Conservation (phyloP, 345 rosid genomes). For the Corchorus olitorius region DNA sequence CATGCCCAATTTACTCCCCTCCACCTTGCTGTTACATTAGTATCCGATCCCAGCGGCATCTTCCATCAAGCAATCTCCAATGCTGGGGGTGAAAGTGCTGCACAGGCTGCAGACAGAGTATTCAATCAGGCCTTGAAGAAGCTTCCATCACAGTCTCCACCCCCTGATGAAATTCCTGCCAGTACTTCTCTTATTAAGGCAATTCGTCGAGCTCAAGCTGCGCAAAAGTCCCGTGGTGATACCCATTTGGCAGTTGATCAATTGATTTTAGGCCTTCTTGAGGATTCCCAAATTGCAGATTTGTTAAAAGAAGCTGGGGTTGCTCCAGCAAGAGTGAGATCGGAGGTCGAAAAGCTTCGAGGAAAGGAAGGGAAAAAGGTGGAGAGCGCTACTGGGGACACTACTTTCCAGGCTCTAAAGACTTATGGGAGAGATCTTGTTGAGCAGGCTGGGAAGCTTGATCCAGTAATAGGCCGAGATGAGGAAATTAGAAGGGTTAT, state of each 20-base stretch:
- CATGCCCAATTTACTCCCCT: conserved; percentile 90
- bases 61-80: conserved; percentile 63
- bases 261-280: conserved; percentile 71
- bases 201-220: conserved; percentile 74
- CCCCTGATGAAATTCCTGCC: conserved; percentile 74
- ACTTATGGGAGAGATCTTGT: conserved; percentile 92
- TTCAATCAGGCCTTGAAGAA: conserved; percentile 72
- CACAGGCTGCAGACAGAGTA: conserved; percentile 64
- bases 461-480: conserved; percentile 89
- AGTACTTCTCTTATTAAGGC: conserved; percentile 71
- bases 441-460: conserved; percentile 91
- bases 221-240: conserved; percentile 65
- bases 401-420: conserved; percentile 77
- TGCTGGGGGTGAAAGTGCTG: conserved; percentile 61
- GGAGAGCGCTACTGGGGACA: conserved; percentile 85
- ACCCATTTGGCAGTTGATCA: conserved; percentile 83
- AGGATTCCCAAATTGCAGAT: conserved; percentile 81
- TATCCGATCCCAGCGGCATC: conserved; percentile 73
- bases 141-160: conserved; percentile 78
- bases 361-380: conserved; percentile 90
- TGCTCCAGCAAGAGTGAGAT: conserved; percentile 47
- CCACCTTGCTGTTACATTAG: conserved; percentile 67
- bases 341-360: conserved; percentile 84
- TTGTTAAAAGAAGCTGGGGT: conserved; percentile 75
- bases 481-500: conserved; percentile 86